Percentiles rank a stretch among this genome's conserved stretches.
Evolutionary conservation across 2,329 filamentous ascomycete species (phyloP).

Genomic region (Beauveria bassiana): DNA sequence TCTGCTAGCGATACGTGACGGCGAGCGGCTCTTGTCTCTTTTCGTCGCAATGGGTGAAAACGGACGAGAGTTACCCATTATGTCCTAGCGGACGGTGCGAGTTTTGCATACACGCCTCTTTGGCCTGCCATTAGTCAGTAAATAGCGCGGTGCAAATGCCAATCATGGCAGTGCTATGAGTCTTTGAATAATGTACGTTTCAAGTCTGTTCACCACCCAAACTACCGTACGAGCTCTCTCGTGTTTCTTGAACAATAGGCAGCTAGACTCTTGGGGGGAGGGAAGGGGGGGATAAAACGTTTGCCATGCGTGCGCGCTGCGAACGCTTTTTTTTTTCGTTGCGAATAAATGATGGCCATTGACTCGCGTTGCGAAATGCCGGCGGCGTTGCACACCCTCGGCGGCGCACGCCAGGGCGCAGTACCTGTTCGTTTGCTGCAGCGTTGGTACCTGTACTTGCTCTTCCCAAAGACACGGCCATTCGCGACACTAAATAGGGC

Average conservation of each 20-base stretch:
- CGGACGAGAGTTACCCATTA: slow-evolving; percentile 5
- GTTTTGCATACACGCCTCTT: background rate
- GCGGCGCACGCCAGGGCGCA: background rate
- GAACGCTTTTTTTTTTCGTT: background rate
- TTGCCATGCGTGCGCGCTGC: background rate
- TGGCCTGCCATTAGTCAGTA: slow-evolving; percentile 8
- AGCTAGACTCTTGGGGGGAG: background rate
- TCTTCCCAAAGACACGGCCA: too few relatives aligned
- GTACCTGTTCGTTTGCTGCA: background rate
- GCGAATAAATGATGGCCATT: background rate
- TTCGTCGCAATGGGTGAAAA: background rate
- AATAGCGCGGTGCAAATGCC: background rate
- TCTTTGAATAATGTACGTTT: background rate
- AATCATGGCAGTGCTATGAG: background rate
- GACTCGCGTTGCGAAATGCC: background rate
- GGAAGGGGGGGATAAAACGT: too few relatives aligned
- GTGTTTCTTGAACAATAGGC: background rate
- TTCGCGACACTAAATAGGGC: background rate
- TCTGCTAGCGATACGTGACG: background rate
- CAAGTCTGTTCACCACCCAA: background rate
- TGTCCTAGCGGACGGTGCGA: slow-evolving; percentile 5
- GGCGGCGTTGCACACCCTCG: background rate
- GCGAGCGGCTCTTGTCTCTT: background rate
- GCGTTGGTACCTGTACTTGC: background rate
- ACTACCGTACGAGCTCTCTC: background rate